Evolutionary conservation across 352 stramenopile genomes (phyloP).

Genomic region (Aphanomyces cochlioides): DNA sequence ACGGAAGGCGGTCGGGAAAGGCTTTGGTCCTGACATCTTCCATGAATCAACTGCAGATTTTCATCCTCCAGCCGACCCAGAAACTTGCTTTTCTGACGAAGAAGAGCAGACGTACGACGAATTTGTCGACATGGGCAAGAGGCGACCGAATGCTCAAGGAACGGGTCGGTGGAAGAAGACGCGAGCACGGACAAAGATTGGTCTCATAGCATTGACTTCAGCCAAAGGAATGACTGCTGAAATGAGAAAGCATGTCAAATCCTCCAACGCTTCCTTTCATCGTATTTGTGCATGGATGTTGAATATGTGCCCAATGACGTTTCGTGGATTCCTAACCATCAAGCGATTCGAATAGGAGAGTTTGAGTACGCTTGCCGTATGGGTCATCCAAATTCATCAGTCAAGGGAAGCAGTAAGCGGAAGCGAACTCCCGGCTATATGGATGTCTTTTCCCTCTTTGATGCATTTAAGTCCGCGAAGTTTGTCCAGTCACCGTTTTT

Average conservation of each 20-base stretch:
- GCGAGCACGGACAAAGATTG: neutral
- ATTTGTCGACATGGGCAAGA: constrained; percentile 3
- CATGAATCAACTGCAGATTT: neutral
- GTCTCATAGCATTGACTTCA: neutral
- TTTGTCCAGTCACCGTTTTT: constrained; percentile 1
- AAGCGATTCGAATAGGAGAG: neutral
- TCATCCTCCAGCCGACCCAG: neutral
- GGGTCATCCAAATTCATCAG: neutral
- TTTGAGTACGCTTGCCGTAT: constrained; percentile 1
- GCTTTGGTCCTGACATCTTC: neutral
- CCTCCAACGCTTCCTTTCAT: neutral
- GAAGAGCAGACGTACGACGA: constrained; percentile 1
- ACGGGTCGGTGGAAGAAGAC: neutral
- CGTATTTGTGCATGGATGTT: neutral
- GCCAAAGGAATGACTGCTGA: neutral
- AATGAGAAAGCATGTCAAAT: neutral
- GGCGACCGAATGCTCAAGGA: neutral
- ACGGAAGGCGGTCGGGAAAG: neutral
- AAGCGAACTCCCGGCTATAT: neutral
- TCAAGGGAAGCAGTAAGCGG: neutral
- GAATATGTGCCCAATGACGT: neutral
- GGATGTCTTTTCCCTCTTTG: neutral
- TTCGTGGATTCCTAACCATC: neutral
- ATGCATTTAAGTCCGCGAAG: neutral
- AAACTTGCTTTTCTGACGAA: neutral